Conservation (phyloP, 495 filamentous ascomycete species). For the Entonaema liquescens region DNA sequence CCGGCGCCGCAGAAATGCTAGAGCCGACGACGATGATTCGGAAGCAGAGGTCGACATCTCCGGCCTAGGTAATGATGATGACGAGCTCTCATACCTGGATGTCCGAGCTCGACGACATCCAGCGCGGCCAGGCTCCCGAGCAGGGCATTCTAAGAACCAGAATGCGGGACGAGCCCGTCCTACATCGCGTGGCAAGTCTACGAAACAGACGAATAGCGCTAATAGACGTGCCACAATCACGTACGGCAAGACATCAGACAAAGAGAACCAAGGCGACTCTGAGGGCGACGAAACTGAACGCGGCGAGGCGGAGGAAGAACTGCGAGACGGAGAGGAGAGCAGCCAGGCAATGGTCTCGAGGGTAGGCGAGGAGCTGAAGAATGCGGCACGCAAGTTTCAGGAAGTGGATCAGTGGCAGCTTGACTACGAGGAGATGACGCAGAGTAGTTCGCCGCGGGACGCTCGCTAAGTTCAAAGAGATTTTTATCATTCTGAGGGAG, state of each 20-base stretch:
- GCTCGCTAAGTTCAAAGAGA: slow-evolving; percentile 40
- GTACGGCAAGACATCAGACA: slow-evolving; percentile 52
- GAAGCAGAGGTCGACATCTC: slow-evolving; percentile 46
- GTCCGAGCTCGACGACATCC: slow-evolving; percentile 41
- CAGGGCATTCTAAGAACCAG: slow-evolving; percentile 23
- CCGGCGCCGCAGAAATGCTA: slow-evolving; percentile 44
- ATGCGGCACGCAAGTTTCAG: slow-evolving; percentile 59
- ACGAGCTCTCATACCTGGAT: slow-evolving; percentile 51
- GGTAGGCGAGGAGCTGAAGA: slow-evolving; percentile 53
- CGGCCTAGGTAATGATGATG: slow-evolving; percentile 44
- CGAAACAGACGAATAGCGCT: slow-evolving; percentile 19
- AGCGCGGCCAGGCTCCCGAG: slow-evolving; percentile 23
- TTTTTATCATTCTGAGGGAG: not conserved
- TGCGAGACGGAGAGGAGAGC: slow-evolving; percentile 28
- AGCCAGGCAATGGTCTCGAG: slow-evolving; percentile 44
- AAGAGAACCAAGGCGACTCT: slow-evolving; percentile 52
- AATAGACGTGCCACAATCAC: slow-evolving; percentile 46
- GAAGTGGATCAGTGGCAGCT: slow-evolving; percentile 62
- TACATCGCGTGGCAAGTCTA: slow-evolving; percentile 25
- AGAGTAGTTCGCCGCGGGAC: slow-evolving; percentile 48
- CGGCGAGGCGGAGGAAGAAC: slow-evolving; percentile 34
- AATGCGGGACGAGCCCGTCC: slow-evolving; percentile 8
- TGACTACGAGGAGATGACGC: slow-evolving; percentile 55
- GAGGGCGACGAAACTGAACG: slow-evolving; percentile 1
- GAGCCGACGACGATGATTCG: slow-evolving; percentile 32